Evolutionary conservation across 73 alveolate species (phyloP).

Genomic region (Urostyla sp.): DNA sequence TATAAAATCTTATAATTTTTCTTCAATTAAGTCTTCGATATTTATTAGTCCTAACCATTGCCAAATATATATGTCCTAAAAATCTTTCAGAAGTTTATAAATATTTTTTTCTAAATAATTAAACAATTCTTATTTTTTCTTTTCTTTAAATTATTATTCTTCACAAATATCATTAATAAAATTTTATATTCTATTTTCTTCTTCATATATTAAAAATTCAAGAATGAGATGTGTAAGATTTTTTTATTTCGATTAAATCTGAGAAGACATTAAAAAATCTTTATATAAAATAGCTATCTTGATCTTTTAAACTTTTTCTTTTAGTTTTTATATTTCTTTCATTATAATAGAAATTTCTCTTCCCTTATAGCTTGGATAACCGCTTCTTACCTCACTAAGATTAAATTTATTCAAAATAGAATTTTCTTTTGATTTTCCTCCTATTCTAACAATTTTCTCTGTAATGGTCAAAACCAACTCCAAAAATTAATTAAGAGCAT

Average conservation of each 20-base stretch:
- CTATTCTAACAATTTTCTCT: conserved; percentile 78
- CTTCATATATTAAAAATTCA: not conserved
- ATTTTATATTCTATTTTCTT: not conserved
- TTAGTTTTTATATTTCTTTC: not conserved
- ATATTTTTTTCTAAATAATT: not conserved
- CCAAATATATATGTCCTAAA: not conserved
- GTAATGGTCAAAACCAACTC: conserved; percentile 60
- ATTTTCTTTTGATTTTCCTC: conserved; percentile 82
- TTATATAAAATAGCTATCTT: not conserved
- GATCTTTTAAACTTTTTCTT: not conserved
- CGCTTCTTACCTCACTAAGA: not conserved
- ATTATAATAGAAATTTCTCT: not conserved
- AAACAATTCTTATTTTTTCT: not conserved
- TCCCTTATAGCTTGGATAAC: not conserved
- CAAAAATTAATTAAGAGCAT: conserved; percentile 76
- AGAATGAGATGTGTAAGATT: not conserved
- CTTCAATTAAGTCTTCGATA: not conserved
- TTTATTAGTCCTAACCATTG: not conserved
- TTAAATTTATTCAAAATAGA: not conserved
- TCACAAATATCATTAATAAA: not conserved
- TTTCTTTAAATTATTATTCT: not conserved
- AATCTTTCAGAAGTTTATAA: not conserved
- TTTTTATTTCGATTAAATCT: not conserved
- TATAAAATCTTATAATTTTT: not conserved
- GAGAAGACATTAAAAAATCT: not conserved